These are phyloP conservation scores for Hypoxylon sp. DNA, from an alignment of 2,329 filamentous ascomycete species.

Conservation along the genomic window DNA sequence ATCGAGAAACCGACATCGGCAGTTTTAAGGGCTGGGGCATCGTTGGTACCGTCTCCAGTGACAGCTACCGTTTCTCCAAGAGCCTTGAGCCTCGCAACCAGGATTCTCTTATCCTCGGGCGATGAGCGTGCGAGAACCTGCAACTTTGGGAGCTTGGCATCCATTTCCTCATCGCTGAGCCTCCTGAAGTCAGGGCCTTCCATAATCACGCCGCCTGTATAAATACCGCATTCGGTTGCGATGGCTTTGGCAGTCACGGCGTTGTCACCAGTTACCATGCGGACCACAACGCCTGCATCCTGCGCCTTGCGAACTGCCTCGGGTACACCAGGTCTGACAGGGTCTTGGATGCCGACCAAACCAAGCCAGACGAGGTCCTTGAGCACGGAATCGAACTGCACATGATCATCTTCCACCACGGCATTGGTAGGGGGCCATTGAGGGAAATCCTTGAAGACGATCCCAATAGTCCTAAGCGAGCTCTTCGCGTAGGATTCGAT, in stretches of 20 bases:
- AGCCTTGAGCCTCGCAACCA: slow-evolving; percentile 72
- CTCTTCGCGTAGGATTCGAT: slow-evolving; percentile 74
- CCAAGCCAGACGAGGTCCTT: slow-evolving; percentile 80
- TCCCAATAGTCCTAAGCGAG: slow-evolving; percentile 80
- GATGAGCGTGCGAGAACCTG: slow-evolving; percentile 75
- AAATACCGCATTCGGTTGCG: slow-evolving; percentile 79
- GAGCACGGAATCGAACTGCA: slow-evolving; percentile 72
- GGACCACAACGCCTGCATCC: slow-evolving; percentile 76
- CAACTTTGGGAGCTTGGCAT: slow-evolving; percentile 68
- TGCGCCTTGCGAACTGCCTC: slow-evolving; percentile 76
- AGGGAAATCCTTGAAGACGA: slow-evolving; percentile 80
- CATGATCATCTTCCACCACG: slow-evolving; percentile 69
- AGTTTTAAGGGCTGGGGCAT: slow-evolving; percentile 74
- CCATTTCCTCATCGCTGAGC: slow-evolving; percentile 70
- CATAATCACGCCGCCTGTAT: slow-evolving; percentile 73
- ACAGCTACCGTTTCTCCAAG: slow-evolving; percentile 74
- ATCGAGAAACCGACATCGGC: slow-evolving; percentile 78
- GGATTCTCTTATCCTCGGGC: slow-evolving; percentile 74
- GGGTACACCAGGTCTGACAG: slow-evolving; percentile 75
- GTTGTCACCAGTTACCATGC: slow-evolving; percentile 83
- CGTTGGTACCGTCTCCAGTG: slow-evolving; percentile 77
- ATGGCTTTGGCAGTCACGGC: slow-evolving; percentile 80
- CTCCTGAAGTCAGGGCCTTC: slow-evolving; percentile 76
- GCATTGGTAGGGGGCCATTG: slow-evolving; percentile 79
- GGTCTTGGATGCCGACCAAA: slow-evolving; percentile 81